These are phyloP conservation scores for Neurospora sp. DNA, from an alignment of 495 filamentous ascomycete genomes.

Conservation along the genomic window DNA sequence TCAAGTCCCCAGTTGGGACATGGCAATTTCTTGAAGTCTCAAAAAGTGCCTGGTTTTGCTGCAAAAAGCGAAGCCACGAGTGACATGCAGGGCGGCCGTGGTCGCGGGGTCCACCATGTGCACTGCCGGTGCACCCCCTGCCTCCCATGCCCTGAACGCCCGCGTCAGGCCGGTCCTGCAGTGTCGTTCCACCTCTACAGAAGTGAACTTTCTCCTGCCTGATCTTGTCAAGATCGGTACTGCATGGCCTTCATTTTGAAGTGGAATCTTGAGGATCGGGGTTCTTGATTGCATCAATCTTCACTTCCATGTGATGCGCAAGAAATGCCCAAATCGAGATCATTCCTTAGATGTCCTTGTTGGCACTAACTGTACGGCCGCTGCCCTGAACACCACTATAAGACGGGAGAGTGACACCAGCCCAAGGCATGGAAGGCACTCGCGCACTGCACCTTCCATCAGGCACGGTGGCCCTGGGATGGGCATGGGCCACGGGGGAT, in stretches of 20 bases:
- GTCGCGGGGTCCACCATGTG: neutral
- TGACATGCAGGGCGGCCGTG: neutral
- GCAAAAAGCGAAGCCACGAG: neutral
- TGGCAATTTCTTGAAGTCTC: neutral
- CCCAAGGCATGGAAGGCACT: neutral
- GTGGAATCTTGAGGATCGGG: neutral
- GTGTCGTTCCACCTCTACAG: neutral
- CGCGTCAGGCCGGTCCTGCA: neutral
- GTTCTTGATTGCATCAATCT: neutral
- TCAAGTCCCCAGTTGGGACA: neutral
- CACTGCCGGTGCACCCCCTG: neutral
- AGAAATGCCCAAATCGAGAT: neutral
- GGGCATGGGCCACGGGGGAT: neutral
- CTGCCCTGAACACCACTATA: neutral
- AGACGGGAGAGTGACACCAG: neutral
- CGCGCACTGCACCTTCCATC: neutral
- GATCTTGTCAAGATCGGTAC: neutral
- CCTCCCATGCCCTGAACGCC: neutral
- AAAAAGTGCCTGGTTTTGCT: neutral
- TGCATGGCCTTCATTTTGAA: neutral
- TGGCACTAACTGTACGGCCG: neutral
- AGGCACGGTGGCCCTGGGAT: neutral
- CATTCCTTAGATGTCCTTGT: neutral
- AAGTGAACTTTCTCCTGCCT: neutral
- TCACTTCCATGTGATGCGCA: neutral